Base-by-base conservation (phyloP, 2,329 filamentous ascomycete species). In the Penicillium capsulatum region DNA sequence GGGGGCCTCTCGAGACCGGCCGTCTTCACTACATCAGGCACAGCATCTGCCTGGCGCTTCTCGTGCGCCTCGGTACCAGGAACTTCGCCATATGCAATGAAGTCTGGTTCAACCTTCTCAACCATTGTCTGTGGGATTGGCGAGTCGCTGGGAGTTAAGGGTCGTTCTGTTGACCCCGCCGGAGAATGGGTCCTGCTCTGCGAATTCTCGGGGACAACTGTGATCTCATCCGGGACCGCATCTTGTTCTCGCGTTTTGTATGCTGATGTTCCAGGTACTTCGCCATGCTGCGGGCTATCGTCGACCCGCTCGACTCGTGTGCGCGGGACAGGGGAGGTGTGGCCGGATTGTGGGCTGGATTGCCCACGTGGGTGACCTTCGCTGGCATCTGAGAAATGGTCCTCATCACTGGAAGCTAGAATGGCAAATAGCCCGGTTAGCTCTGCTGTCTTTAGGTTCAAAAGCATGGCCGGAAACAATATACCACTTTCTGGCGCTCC, bases 381-480 rank as follows among this genome's bases (percentile, higher is more conserved):
- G 30, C 72, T 77, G 40, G 80, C 80, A 57, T 83, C 80, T 32
- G 79, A 81, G 61, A 83, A 83, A 63, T 82, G 76, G 46, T 83
- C 80, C 34, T 78, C 70, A 35, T 69, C 74, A 43, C 73, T 75
- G 28, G 73, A 75, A 32, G 60, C 69, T 59, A 67, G 62, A 58
- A 22, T 29, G 10, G 13, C 20, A 26, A 14, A 20, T 17, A 8
- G 10, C 6, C 36, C 17, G 33, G 20, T 40, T 27, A 31, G 33
- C 27, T 20, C 10, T n/a, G 26, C 19, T 11, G 9, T 17, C 11
- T 14, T 4, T 4, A 11, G 26, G 11, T 14, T 28, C 26, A 6
- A n/a, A n/a, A 11, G 26, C 4, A 24, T 19, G 14, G 17, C 9
- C n/a, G 17, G 20, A 22, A 14, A 11, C 2, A 5, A 49, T 66